A percentile compares a stretch with the other conserved stretches of the same genome.
Conservation (phyloP, 2,329 filamentous ascomycete genomes). For the Ophidiomyces ophidiicola region DNA sequence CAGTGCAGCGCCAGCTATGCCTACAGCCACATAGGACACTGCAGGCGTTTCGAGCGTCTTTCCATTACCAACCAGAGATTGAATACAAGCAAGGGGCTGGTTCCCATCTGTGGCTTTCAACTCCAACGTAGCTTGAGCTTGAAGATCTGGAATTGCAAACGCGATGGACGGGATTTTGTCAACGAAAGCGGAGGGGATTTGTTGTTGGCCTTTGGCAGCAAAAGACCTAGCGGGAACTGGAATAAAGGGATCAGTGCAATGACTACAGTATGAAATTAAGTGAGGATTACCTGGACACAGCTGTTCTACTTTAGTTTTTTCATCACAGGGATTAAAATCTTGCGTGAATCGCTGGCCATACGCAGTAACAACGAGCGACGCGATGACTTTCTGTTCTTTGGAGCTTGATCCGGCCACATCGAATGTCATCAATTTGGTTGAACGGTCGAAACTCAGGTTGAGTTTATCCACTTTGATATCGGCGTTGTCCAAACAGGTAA, state of each 20-base stretch:
- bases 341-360: conserved; percentile 73
- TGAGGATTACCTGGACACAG: conserved; percentile 63
- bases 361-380: conserved; percentile 61
- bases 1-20: conserved; percentile 73
- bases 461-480: conserved; percentile 61
- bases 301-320: conserved; percentile 52
- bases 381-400: conserved; percentile 66
- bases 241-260: no score
- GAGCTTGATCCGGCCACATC: conserved; percentile 67
- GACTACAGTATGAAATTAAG: no score
- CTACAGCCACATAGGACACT: conserved; percentile 72
- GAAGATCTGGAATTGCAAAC: conserved; percentile 80
- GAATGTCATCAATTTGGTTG: conserved; percentile 61
- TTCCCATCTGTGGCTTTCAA: conserved; percentile 51
- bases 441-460: conserved; percentile 66
- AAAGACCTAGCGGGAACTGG: conserved; percentile 64
- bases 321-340: conserved; percentile 69
- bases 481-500: conserved; percentile 48
- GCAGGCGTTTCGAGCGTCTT: conserved; percentile 64
- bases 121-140: conserved; percentile 68
- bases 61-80: conserved; percentile 72
- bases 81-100: conserved; percentile 64
- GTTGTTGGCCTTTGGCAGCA: conserved; percentile 56
- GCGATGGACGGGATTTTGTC: conserved; percentile 74
- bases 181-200: conserved; percentile 59